Evolutionary conservation across 441 rosid genomes (phyloP).

Genomic region (Mallotus japonicus): DNA sequence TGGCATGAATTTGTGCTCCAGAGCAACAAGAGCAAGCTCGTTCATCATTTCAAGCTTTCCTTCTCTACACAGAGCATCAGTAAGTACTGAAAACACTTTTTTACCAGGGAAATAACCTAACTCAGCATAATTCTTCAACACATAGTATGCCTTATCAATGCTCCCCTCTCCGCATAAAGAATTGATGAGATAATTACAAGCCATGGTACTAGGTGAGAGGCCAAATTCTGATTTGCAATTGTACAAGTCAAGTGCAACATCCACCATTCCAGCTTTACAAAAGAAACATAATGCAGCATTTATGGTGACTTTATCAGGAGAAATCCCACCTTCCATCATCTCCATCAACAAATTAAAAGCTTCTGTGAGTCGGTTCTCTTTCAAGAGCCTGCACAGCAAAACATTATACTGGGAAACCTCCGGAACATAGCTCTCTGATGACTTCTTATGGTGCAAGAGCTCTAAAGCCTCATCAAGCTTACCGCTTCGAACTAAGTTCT

Average conservation of each 20-base stretch:
- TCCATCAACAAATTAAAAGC: conserved; percentile 61
- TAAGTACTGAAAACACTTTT: conserved; percentile 49
- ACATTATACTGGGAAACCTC: conserved; percentile 51
- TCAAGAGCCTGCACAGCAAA: conserved; percentile 56
- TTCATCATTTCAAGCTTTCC: conserved; percentile 61
- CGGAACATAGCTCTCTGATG: conserved; percentile 52
- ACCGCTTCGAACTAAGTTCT: conserved; percentile 48
- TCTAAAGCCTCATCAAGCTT: conserved; percentile 47
- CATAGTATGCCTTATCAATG: conserved; percentile 51
- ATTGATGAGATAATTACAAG: conserved; percentile 63
- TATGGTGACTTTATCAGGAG: conserved; percentile 59
- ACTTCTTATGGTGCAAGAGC: conserved; percentile 53
- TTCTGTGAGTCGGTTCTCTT: conserved; percentile 50
- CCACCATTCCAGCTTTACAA: conserved; percentile 82
- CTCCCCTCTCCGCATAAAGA: conserved; percentile 49
- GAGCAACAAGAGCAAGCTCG: conserved; percentile 47
- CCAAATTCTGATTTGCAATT: conserved; percentile 55
- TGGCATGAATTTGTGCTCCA: conserved; percentile 44
- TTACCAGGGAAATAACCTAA: conserved; percentile 57
- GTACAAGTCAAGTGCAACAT: conserved; percentile 66
- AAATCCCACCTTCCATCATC: conserved; percentile 56
- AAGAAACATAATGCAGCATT: conserved; percentile 72
- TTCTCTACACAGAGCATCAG: conserved; percentile 59
- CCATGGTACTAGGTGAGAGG: conserved; percentile 44
- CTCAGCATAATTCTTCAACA: conserved; percentile 47